A percentile compares a stretch with the other conserved stretches of the same genome.
These are phyloP conservation scores for Cyberlindnera xishuangbannaensis DNA, from an alignment of 805 yeast species.

Conservation along the genomic window DNA sequence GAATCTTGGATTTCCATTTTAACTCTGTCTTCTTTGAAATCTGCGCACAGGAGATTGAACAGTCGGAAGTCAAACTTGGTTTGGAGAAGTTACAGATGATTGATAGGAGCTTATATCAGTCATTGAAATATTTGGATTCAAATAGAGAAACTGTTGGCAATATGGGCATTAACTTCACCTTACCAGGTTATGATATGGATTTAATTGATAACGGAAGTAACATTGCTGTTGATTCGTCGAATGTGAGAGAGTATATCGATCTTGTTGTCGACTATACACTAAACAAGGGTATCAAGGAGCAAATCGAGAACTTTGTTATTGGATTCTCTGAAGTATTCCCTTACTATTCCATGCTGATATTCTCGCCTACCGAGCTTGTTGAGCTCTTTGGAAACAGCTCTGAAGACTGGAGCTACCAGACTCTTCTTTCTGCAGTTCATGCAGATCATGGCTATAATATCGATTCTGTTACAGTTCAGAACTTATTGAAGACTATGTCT, in stretches of 20 bases:
- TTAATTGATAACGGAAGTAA: slow-evolving; percentile 52
- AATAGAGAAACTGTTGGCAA: slow-evolving; percentile 42
- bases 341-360: slow-evolving; percentile 59
- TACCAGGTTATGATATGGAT: slow-evolving; percentile 72
- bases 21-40: slow-evolving; percentile 64
- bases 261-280: slow-evolving; percentile 9
- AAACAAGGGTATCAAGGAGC: slow-evolving; percentile 51
- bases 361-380: slow-evolving; percentile 69
- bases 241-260: slow-evolving; percentile 51
- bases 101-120: slow-evolving; percentile 54
- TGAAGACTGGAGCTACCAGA: slow-evolving; percentile 80
- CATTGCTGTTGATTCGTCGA: slow-evolving; percentile 39
- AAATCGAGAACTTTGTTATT: slow-evolving; percentile 59
- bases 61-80: slow-evolving; percentile 5
- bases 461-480: slow-evolving; percentile 58
- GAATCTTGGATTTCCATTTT: slow-evolving; percentile 79
- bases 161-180: slow-evolving; percentile 55
- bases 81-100: slow-evolving; percentile 36
- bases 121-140: slow-evolving; percentile 45
- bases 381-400: slow-evolving; percentile 68
- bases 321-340: slow-evolving; percentile 88
- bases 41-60: slow-evolving; percentile 34
- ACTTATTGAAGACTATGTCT: slow-evolving; percentile 56
- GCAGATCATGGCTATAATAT: slow-evolving; percentile 89
- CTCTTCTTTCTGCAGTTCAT: slow-evolving; percentile 53